Base-by-base conservation (phyloP, 1,284 basidiomycete genomes). In the Ustilago sp. region DNA sequence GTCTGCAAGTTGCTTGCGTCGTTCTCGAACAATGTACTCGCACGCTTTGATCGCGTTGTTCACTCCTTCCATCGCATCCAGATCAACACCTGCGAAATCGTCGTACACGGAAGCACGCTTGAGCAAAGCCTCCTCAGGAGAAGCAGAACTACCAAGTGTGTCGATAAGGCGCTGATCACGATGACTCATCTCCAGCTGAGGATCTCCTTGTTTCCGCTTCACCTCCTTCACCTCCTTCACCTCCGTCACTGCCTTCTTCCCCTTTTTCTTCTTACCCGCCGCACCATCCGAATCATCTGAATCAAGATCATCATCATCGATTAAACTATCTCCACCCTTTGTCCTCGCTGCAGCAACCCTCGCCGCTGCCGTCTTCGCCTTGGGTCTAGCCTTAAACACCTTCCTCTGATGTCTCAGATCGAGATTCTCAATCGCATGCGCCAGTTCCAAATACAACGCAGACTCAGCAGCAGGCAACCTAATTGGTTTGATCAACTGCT, bases 381-480 rank as follows among this genome's bases (percentile, higher is more conserved):
- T 75, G 2, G 68, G 51, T 13, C 60, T 54, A 9, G 65, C 73
- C 35, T 74, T 70, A 71, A 78, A 74, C 12, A 69, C 61, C 32
- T 66, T 72, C 28, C 84, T 78, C 81, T 77, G 66, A 68, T 93
- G 76, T 4, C 80, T 63, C 91, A 94, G 93, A 74, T 95, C 94
- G 28, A 95, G 88, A 15, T 93, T 92, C 57, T 93, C 92, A 32
- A 98, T 88, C 82, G 96, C 93, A 81, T 98, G 95, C 82, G 96
- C 94, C n/a, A 98, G 89, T 85, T 98, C 95, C 41, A 97, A 89
- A 85, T 98, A 98, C 71, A 97, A 94, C 0, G 95, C 95, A 12
- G 93, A 92, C 86, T 98, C 95, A 0, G 95, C 94, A 0, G 95
- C 94, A 15, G 95, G 95, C 13, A 97, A 90, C 38, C 89, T 87